phyloP scores from a whole-genome alignment of 2,329 filamentous ascomycete species.

The Penicillium sp. region DNA sequence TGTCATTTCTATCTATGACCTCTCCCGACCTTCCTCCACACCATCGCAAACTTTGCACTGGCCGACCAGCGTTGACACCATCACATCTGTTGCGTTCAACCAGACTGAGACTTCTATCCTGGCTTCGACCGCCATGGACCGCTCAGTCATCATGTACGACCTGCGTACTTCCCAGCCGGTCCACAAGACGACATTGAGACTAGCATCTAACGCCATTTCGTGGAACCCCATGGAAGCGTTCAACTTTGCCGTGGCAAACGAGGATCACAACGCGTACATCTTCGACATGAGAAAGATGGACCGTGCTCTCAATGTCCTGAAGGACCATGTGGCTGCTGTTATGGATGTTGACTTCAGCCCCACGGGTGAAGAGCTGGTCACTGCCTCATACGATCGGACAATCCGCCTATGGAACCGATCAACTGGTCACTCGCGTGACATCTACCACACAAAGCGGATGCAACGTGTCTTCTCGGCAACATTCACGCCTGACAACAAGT shows the following conservation, averaged over 20 bases:
- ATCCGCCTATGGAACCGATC: constrained; percentile 80
- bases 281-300: constrained; percentile 94
- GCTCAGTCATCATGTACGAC: constrained; percentile 87
- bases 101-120: constrained; percentile 90
- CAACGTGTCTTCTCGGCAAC: constrained; percentile 83
- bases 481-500: constrained; percentile 87
- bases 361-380: constrained; percentile 90
- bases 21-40: constrained; percentile 72
- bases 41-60: constrained; percentile 80
- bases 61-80: constrained; percentile 87
- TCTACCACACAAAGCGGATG: constrained; percentile 98
- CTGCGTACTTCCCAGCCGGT: constrained; percentile 82
- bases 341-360: constrained; percentile 97
- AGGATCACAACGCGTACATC: constrained; percentile 89
- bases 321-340: constrained; percentile 85
- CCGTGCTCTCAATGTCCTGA: constrained; percentile 82
- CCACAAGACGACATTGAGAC: constrained; percentile 74
- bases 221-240: constrained; percentile 98
- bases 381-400: constrained; percentile 84
- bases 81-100: constrained; percentile 86
- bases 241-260: constrained; percentile 88
- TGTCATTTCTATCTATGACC: constrained; percentile 83
- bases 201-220: constrained; percentile 77
- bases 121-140: constrained; percentile 79
- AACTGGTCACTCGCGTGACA: constrained; percentile 80